Base-by-base conservation (phyloP, 2,329 filamentous ascomycete genomes). In the Colletotrichum agaves region DNA sequence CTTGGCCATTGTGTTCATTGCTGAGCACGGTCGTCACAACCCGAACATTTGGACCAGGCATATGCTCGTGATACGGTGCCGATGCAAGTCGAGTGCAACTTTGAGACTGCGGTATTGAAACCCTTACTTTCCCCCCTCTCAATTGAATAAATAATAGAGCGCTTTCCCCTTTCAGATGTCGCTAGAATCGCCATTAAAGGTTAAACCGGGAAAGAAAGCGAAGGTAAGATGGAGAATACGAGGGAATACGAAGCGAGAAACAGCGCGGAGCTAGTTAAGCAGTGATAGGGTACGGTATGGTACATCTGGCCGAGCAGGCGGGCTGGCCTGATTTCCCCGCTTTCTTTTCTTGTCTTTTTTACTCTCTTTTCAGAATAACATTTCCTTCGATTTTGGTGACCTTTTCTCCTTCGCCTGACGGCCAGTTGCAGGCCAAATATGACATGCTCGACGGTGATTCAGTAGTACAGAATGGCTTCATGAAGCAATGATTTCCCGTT, bases 11-110 rank as follows among this genome's bases (percentile, higher is more conserved):
- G 59, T 19, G 46, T 31, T 27, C 23, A 21, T 21, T 17, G 59
- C 59, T 37, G 47, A 23, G 37, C 39, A 41, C 8, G 17, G 41
- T 21, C 19, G 35, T 3, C 15, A 47, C 15, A 47, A 35, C 31
- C 60, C 61, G n/a, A 15, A 47, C 39, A 37, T 21, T 11, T 64
- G 60, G 53, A 12, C 61, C 46, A 55, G 61, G 61, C 53, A 47
- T n/a, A 6, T 50, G 44, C 44, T 33, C 21, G 23, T 46, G 39
- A 55, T 37, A 61, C 47, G 21, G 33, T 37, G 44, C 39, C 17
- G 41, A 37, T 15, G 19, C n/a, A 15, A 52, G 17, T 55, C 17
- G 33, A 10, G 46, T 61, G 46, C 46, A 23, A 52, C 21, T 19
- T 19, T 19, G 21, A 50, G 35, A 43, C 52, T 43, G 21, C 21